A percentile compares a stretch with the other conserved stretches of the same genome.
These are phyloP conservation scores for Lanmaoa pseudosensibilis DNA, from an alignment of 768 basidiomycete genomes.

Conservation along the genomic window DNA sequence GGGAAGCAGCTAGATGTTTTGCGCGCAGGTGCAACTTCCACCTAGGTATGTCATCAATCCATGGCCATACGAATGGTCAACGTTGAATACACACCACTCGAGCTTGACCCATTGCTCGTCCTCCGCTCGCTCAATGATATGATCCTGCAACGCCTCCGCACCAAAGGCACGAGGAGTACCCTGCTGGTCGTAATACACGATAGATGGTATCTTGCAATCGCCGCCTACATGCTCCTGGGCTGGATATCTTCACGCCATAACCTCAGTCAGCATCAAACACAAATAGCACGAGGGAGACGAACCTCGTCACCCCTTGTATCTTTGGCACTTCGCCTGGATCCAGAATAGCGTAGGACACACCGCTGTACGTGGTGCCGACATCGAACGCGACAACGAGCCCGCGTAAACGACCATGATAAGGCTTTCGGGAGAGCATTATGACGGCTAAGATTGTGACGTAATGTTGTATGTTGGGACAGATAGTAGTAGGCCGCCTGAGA, in stretches of 20 bases:
- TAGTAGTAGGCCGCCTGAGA: background rate
- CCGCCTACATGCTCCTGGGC: conserved; percentile 45
- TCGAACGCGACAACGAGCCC: conserved; percentile 42
- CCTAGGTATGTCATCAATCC: conserved; percentile 14
- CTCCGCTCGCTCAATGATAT: conserved; percentile 40
- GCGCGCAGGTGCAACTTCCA: conserved; percentile 43
- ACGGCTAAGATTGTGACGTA: conserved; percentile 14
- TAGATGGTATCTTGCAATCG: conserved; percentile 49
- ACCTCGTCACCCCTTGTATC: conserved; percentile 38
- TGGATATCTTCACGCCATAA: conserved; percentile 32
- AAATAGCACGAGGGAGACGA: conserved; percentile 14
- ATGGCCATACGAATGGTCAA: background rate
- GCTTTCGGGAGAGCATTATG: conserved; percentile 36
- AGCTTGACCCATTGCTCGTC: conserved; percentile 48
- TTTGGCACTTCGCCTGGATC: conserved; percentile 39
- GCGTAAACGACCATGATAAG: conserved; percentile 38
- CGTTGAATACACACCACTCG: conserved; percentile 37
- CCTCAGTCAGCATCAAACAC: conserved; percentile 3
- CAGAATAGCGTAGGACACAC: conserved; percentile 43
- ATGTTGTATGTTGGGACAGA: background rate
- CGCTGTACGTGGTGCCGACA: conserved; percentile 43
- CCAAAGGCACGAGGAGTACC: conserved; percentile 44
- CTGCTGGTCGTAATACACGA: conserved; percentile 45
- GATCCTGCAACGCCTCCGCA: conserved; percentile 45
- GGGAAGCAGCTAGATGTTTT: conserved; percentile 31